A percentile compares a stretch with the other conserved stretches of the same genome.
Evolutionary conservation across 805 yeast genomes (phyloP).

Genomic region (Candida palmyrensis): DNA sequence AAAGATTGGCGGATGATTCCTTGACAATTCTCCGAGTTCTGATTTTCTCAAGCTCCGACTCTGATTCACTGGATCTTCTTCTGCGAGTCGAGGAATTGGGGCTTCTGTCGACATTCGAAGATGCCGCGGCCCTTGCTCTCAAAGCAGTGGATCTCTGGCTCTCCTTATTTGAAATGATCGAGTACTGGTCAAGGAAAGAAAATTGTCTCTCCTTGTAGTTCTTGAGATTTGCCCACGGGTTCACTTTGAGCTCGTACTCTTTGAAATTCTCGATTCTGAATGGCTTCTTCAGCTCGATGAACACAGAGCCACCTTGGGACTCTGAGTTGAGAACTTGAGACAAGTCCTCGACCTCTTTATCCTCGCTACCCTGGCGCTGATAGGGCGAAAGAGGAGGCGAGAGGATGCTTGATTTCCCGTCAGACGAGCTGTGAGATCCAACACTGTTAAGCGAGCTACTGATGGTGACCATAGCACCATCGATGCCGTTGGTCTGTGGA

Average conservation of each 20-base stretch:
- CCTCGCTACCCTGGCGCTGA: slow-evolving; percentile 14
- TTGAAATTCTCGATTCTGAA: slow-evolving; percentile 47
- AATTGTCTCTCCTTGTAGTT: slow-evolving; percentile 46
- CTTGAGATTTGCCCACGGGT: slow-evolving; percentile 45
- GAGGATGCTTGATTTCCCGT: slow-evolving; percentile 22
- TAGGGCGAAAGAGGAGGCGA: slow-evolving; percentile 45
- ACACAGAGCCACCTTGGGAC: slow-evolving; percentile 13
- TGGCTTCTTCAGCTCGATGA: slow-evolving; percentile 18
- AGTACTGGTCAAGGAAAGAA: slow-evolving; percentile 50
- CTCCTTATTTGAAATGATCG: slow-evolving; percentile 19
- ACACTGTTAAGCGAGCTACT: too few relatives aligned
- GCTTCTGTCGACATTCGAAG: slow-evolving; percentile 10
- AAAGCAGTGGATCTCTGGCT: slow-evolving; percentile 10
- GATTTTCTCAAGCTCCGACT: slow-evolving; percentile 39
- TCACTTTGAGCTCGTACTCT: slow-evolving; percentile 43
- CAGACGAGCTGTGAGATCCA: too few relatives aligned
- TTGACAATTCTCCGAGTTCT: slow-evolving; percentile 56
- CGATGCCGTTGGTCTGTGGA: too few relatives aligned
- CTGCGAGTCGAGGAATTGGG: slow-evolving; percentile 10
- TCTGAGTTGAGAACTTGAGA: neutral
- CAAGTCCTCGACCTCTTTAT: slow-evolving; percentile 1
- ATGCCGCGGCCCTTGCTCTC: slow-evolving; percentile 6
- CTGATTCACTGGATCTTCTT: slow-evolving; percentile 28
- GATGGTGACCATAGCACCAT: too few relatives aligned
- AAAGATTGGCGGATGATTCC: slow-evolving; percentile 15